Percentiles rank a stretch among this genome's conserved stretches.
Conservation (phyloP, 768 basidiomycete species). For the Kondoa subrosea region DNA sequence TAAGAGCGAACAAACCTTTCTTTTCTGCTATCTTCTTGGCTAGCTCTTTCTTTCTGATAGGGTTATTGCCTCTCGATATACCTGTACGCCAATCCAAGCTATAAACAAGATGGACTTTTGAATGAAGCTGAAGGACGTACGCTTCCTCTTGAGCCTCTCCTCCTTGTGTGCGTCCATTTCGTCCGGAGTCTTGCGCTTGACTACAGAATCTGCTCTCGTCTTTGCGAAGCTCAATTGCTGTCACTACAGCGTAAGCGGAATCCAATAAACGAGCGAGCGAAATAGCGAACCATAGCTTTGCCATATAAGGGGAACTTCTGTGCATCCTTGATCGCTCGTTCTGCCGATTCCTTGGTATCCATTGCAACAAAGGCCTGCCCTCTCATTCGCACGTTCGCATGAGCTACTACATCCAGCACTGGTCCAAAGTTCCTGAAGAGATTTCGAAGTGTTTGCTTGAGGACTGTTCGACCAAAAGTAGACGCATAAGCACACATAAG, state of each 20-base stretch:
- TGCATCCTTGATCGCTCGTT: constrained; percentile 80
- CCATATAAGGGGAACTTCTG: constrained; percentile 85
- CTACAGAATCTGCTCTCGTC: constrained; percentile 75
- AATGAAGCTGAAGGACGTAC: constrained; percentile 34
- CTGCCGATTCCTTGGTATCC: constrained; percentile 58
- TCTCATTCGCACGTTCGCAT: constrained; percentile 85
- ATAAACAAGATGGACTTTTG: background rate
- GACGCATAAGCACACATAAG: background rate
- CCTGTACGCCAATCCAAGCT: constrained; percentile 43
- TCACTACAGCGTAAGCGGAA: background rate
- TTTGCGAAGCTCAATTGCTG: constrained; percentile 92
- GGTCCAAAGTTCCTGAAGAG: constrained; percentile 88
- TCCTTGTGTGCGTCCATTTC: constrained; percentile 60
- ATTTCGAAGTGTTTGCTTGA: constrained; percentile 69
- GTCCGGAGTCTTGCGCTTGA: constrained; percentile 52
- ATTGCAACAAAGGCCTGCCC: constrained; percentile 98
- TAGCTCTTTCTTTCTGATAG: constrained; percentile 47
- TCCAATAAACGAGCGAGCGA: too few relatives aligned
- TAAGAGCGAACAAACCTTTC: constrained; percentile 39
- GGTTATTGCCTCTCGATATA: constrained; percentile 69
- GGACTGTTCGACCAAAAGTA: constrained; percentile 39
- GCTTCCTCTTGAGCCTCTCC: constrained; percentile 61
- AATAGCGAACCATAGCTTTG: constrained; percentile 98
- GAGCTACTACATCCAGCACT: constrained; percentile 87
- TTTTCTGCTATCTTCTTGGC: constrained; percentile 61